Base-by-base conservation (phyloP, 805 yeast genomes). In the Blastobotrys mokoenaii region DNA sequence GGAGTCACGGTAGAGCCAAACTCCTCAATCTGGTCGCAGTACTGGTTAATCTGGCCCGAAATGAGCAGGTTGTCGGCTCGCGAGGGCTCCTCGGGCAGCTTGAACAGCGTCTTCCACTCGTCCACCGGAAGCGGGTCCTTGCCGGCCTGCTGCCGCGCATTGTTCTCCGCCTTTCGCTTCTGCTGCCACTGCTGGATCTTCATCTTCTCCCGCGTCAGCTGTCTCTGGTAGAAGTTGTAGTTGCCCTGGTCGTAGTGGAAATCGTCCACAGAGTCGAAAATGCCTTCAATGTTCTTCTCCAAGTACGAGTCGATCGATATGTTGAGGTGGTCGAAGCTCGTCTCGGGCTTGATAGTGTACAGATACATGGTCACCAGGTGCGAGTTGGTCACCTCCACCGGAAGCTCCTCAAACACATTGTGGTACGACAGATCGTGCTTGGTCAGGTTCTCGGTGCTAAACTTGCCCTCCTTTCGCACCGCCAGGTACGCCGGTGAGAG, bases 161-260 rank as follows among this genome's bases (percentile, higher is more conserved):
- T 70, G 64, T 82, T 82, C 55, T 82, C 89, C 48, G 73, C 70
- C 63, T 75, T 74, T 60, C 84, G 70, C 63, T 77, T 79, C 58
- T 75, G 79, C 60, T 81, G 80, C 89, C 90, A 84, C 60, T 80
- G 85, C 51, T 71, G 70, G 52, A 84, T 73, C 68, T 81, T 83
- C 49, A 78, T 65, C 62, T 73, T 69, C 61, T 84, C 94, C 61
- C 87, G 75, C 40, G 79, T 74, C 48, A 77, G 70, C 56, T 77
- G 81, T 69, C 94, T 79, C 67, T 84, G 93, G 69, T 77, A 83
- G 66, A 81, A 84, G 70, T 83, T 82, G 71, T 82, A 80, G 66
- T 80, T 84, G 54, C 82, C 80, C 62, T 82, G 84, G 61, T 82
- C 88, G 62, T 80, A 80, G 67, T 80, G 81, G 68, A 77, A 79